Percentiles rank a stretch among this genome's conserved stretches.
These are phyloP conservation scores for Chamaecrista fasciculata DNA, from an alignment of 306 rosid species.

Conservation along the genomic window DNA sequence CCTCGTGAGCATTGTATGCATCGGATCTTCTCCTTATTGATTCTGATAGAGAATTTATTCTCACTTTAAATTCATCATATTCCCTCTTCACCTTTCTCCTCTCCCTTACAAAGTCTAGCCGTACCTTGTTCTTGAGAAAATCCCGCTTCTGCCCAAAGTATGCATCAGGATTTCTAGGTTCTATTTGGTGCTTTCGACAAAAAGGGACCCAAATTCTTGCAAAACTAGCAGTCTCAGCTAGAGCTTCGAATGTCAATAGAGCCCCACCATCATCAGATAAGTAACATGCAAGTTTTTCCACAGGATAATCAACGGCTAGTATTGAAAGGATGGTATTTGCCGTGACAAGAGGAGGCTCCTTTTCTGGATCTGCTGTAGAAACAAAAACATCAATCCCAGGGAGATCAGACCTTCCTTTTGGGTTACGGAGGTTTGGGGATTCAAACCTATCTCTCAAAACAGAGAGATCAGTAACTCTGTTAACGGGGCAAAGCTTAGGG, in stretches of 20 bases:
- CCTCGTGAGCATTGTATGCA: slow-evolving; percentile 89
- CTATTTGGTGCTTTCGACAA: slow-evolving; percentile 67
- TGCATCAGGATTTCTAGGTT: slow-evolving; percentile 82
- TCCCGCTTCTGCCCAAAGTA: slow-evolving; percentile 82
- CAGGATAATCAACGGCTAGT: slow-evolving; percentile 79
- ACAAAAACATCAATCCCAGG: slow-evolving; percentile 86
- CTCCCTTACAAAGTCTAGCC: slow-evolving; percentile 82
- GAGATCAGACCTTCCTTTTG: slow-evolving; percentile 80
- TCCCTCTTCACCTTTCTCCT: slow-evolving; percentile 82
- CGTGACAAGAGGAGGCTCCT: slow-evolving; percentile 87
- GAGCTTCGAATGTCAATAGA: slow-evolving; percentile 74
- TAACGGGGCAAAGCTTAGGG: slow-evolving; percentile 84
- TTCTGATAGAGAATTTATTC: slow-evolving; percentile 75
- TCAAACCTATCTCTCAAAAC: slow-evolving; percentile 71
- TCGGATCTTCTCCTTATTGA: slow-evolving; percentile 82
- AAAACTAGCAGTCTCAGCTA: slow-evolving; percentile 85
- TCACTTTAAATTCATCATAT: slow-evolving; percentile 83
- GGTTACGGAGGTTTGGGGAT: slow-evolving; percentile 72
- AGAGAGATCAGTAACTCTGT: slow-evolving; percentile 71
- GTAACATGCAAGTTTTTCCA: slow-evolving; percentile 82
- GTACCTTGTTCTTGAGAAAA: slow-evolving; percentile 78
- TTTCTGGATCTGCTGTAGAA: slow-evolving; percentile 86
- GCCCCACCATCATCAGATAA: slow-evolving; percentile 92
- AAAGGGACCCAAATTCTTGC: slow-evolving; percentile 83
- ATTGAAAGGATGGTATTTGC: slow-evolving; percentile 85